Percentiles rank a stretch among this genome's conserved stretches.
Evolutionary conservation across 805 yeast genomes (phyloP).

Genomic region (Phaffomyces thermotolerans): DNA sequence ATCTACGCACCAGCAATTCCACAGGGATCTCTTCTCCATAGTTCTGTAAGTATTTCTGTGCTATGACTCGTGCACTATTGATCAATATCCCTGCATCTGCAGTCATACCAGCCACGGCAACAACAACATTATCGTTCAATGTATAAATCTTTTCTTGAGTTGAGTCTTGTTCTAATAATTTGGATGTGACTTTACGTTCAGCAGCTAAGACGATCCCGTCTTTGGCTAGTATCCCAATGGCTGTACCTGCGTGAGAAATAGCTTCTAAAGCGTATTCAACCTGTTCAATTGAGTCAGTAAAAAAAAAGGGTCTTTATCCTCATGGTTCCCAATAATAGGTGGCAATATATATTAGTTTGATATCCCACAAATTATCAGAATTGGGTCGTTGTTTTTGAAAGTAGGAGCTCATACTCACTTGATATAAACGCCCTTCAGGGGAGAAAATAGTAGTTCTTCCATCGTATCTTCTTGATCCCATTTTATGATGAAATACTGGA

Average conservation of each 20-base stretch:
- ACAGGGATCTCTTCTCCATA: constrained; percentile 94
- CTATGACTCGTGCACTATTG: constrained; percentile 75
- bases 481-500: constrained; percentile 11
- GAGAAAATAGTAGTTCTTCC: constrained; percentile 97
- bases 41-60: constrained; percentile 78
- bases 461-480: constrained; percentile 96
- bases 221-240: constrained; percentile 84
- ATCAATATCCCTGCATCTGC: constrained; percentile 93
- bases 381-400: too few species aligned
- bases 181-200: constrained; percentile 90
- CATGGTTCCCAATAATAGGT: neutral
- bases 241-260: constrained; percentile 95
- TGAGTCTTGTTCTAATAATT: constrained; percentile 88
- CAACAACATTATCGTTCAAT: constrained; percentile 64
- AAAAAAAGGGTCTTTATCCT: too few species aligned
- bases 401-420: constrained; percentile 36
- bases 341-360: constrained; percentile 1
- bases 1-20: constrained; percentile 76
- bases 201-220: constrained; percentile 94
- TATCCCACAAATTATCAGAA: neutral
- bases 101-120: constrained; percentile 97
- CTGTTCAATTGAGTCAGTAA: constrained; percentile 20
- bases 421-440: constrained; percentile 97
- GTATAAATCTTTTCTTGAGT: constrained; percentile 88
- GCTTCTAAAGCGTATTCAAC: constrained; percentile 97